Base-by-base conservation (phyloP, 768 basidiomycete genomes). In the Tulasnella sp. region DNA sequence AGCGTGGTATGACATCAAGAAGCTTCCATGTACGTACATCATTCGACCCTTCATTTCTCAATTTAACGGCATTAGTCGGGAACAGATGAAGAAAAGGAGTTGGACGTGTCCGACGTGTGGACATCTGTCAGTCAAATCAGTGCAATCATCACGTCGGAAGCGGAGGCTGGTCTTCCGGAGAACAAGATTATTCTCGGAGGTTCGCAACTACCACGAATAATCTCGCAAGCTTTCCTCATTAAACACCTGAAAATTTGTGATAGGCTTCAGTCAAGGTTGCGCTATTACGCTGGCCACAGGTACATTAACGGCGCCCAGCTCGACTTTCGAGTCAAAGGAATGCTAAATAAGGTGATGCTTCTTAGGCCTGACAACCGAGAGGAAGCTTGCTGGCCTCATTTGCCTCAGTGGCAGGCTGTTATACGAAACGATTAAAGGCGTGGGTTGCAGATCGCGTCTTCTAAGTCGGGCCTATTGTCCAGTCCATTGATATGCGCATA, bases 331-430 rank as follows among this genome's bases (percentile, higher is more conserved):
- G n/a, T n/a, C n/a, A n/a, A n/a, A n/a, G n/a, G n/a, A n/a, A n/a
- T n/a, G n/a, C n/a, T n/a, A n/a, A n/a, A n/a, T n/a, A n/a, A n/a
- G n/a, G n/a, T n/a, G n/a, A n/a, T n/a, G n/a, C n/a, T 71, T 93
- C 49, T 80, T 82, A 3, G 88, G 82, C 8, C 72, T 93, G 59
- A 85, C 80, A 1, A 74, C 73, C 2, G 80, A 81, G 63, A 73
- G 78, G 34, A 82, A 81, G 65, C 74, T 92, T 17, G 89, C 77
- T 1, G 91, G 90, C 3, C 67, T 91, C 56, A 79, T 76, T 15
- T 76, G 78, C 4, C 73, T 94, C 64, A 91, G 87, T 63, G 84
- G 85, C 4, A 93, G 87, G 84, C 69, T 92, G 49, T 83, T 85
- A 10, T 68, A 75, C 71, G 60, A 65, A 75, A 21, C 84, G 80